A percentile compares a stretch with the other conserved stretches of the same genome.
These are phyloP conservation scores for Colletotrichum navitas DNA, from an alignment of 2,329 filamentous ascomycete species.

Conservation along the genomic window DNA sequence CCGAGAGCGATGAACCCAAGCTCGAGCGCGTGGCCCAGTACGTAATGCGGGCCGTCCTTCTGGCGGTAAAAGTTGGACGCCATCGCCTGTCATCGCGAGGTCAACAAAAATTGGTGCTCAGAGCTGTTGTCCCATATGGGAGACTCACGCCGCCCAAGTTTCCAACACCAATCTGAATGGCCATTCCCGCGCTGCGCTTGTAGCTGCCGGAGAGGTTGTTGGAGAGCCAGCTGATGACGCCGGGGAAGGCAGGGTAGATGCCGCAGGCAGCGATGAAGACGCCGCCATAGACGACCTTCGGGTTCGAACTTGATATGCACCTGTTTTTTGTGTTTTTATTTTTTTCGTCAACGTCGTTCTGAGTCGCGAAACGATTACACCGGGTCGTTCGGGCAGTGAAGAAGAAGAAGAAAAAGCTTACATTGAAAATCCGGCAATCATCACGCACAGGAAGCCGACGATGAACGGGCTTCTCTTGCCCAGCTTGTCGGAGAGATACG, in stretches of 20 bases:
- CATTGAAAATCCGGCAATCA: constrained; percentile 70
- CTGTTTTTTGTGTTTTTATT: constrained; percentile 54
- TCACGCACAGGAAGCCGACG: constrained; percentile 63
- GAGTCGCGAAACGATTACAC: not conserved
- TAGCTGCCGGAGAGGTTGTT: constrained; percentile 79
- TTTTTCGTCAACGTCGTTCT: constrained; percentile 46
- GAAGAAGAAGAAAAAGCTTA: constrained; percentile 44
- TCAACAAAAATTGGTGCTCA: not conserved
- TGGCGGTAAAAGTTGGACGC: constrained; percentile 78
- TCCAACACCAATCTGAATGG: constrained; percentile 72
- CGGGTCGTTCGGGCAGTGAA: no score
- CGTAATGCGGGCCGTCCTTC: constrained; percentile 61
- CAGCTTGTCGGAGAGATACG: constrained; percentile 67
- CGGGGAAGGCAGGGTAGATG: constrained; percentile 84
- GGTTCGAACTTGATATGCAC: constrained; percentile 69
- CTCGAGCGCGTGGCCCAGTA: constrained; percentile 64
- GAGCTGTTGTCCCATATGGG: not conserved
- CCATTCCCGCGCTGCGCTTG: constrained; percentile 77
- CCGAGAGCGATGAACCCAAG: constrained; percentile 62
- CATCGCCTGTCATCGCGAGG: constrained; percentile 63
- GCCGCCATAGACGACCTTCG: constrained; percentile 76
- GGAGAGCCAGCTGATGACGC: constrained; percentile 81
- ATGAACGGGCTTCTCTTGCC: constrained; percentile 69
- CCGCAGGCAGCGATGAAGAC: constrained; percentile 82
- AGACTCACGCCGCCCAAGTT: constrained; percentile 65